These are phyloP conservation scores for Leccinum aurantiacum DNA, from an alignment of 768 basidiomycete genomes.

Conservation along the genomic window DNA sequence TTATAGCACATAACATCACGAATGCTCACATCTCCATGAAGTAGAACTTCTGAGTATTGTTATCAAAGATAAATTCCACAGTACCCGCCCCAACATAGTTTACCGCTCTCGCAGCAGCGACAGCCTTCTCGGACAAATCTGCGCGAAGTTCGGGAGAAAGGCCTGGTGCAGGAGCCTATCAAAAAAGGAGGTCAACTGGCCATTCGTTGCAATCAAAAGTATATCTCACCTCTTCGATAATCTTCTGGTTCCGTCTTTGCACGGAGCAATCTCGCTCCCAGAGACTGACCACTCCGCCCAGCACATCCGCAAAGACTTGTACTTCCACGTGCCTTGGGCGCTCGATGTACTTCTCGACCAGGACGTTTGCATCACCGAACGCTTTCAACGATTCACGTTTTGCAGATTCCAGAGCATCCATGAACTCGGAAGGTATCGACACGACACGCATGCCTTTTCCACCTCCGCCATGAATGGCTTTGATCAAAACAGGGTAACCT, in stretches of 20 bases:
- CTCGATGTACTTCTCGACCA: slow-evolving; percentile 87
- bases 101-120: slow-evolving; percentile 91
- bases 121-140: slow-evolving; percentile 81
- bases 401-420: slow-evolving; percentile 81
- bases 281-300: slow-evolving; percentile 84
- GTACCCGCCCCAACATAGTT: slow-evolving; percentile 90
- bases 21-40: slow-evolving; percentile 90
- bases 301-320: slow-evolving; percentile 86
- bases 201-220: background rate
- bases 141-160: slow-evolving; percentile 74
- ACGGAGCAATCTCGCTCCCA: slow-evolving; percentile 96
- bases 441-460: slow-evolving; percentile 95
- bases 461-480: slow-evolving; percentile 94
- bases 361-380: slow-evolving; percentile 83
- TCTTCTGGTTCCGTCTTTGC: slow-evolving; percentile 92
- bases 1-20: background rate
- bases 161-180: slow-evolving; percentile 87
- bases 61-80: slow-evolving; percentile 97
- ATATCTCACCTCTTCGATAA: slow-evolving; percentile 75
- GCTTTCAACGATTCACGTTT: slow-evolving; percentile 85
- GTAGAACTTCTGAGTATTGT: slow-evolving; percentile 81
- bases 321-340: slow-evolving; percentile 92
- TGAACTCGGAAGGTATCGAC: slow-evolving; percentile 62
- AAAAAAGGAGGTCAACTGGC: background rate
- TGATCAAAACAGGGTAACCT: slow-evolving; percentile 93